These are phyloP conservation scores for Eucalyptus cladocalyx DNA, from an alignment of 345 rosid genomes.

Conservation along the genomic window DNA sequence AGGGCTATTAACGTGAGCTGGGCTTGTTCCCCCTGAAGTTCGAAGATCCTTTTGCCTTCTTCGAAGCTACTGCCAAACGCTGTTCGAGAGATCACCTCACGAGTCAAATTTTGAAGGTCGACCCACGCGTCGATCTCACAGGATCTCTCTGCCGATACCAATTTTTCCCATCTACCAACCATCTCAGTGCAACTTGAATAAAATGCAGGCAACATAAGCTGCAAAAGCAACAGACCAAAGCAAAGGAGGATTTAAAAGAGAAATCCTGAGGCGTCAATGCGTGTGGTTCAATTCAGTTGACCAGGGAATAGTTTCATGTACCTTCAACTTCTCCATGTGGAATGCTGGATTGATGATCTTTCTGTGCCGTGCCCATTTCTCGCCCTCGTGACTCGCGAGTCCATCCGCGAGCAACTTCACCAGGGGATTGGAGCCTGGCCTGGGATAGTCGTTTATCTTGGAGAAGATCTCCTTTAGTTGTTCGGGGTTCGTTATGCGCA, in stretches of 20 bases:
- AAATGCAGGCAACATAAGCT: slow-evolving; percentile 14
- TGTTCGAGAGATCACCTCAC: slow-evolving; percentile 28
- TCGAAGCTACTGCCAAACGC: slow-evolving; percentile 28
- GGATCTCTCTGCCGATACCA: not conserved
- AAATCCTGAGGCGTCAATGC: not conserved
- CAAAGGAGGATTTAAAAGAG: not conserved
- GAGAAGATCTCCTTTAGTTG: too few relatives aligned
- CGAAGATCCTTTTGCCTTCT: slow-evolving; percentile 16
- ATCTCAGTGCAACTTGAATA: slow-evolving; percentile 4
- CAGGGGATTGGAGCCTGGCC: too few relatives aligned
- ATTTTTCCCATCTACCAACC: slow-evolving; percentile 8
- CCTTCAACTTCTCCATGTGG: too few relatives aligned
- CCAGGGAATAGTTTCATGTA: not conserved
- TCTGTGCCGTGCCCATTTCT: too few relatives aligned
- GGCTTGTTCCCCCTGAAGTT: slow-evolving; percentile 12
- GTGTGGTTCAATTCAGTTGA: not conserved
- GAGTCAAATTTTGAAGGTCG: slow-evolving; percentile 6
- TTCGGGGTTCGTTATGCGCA: too few relatives aligned
- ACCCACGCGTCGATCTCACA: slow-evolving; percentile 29
- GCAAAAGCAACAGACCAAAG: not conserved
- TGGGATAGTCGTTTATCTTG: too few relatives aligned
- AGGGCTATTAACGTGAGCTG: rapidly evolving
- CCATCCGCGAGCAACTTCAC: too few relatives aligned
- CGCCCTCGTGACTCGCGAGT: too few relatives aligned
- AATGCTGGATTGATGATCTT: too few relatives aligned